Conservation (phyloP, 441 rosid genomes). For the Populus hybrid region DNA sequence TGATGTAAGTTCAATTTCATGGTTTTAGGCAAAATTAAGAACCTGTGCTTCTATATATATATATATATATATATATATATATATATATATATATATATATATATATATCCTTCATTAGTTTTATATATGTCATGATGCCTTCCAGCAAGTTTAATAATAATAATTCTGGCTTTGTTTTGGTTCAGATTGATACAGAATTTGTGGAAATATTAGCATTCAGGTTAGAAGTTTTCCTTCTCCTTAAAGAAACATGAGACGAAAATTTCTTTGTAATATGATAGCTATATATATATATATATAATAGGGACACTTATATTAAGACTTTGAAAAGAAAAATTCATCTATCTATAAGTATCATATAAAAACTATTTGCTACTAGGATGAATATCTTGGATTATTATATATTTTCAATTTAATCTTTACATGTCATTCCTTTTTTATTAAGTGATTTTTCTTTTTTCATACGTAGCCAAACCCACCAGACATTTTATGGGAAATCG, state of each 20-base stretch:
- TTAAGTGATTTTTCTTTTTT: background rate
- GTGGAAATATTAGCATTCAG: slow-evolving; percentile 8
- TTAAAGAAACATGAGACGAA: background rate
- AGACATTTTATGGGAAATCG: slow-evolving; percentile 3
- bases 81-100: too few species aligned
- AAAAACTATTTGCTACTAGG: background rate
- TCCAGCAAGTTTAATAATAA: too few species aligned
- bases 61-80: too few species aligned
- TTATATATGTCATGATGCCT: background rate
- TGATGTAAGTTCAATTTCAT: slow-evolving; percentile 3
- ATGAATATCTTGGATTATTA: background rate
- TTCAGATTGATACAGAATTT: slow-evolving; percentile 13
- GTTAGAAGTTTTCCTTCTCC: background rate
- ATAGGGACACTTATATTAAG: too few species aligned
- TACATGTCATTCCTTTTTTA: background rate
- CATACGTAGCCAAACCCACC: slow-evolving; percentile 12
- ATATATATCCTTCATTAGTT: background rate
- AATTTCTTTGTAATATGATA: background rate
- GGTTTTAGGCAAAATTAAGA: background rate
- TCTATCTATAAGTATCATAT: too few species aligned
- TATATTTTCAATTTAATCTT: too few species aligned
- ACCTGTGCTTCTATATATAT: background rate
- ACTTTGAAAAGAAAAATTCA: too few species aligned
- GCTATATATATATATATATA: too few species aligned
- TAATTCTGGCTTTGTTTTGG: background rate